Evolutionary conservation across 345 rosid genomes (phyloP), one percentile per base, ranked within the genome.

Genomic region (Euphorbia peplus): DNA sequence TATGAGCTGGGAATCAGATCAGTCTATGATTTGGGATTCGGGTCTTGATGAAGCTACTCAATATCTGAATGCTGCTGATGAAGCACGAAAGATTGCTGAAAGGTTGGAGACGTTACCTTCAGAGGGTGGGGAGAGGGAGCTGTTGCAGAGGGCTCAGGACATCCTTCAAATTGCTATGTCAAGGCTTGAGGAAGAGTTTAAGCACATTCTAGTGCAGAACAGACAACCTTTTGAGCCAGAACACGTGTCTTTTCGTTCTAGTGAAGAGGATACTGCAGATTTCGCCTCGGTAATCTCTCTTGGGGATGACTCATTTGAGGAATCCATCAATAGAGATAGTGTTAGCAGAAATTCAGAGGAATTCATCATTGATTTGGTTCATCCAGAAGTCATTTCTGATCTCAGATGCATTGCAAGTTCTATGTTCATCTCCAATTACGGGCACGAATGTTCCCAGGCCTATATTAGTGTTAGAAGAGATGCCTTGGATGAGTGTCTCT

Each of bases 151-250:
- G 78, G 90, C 92, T 57, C 87, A 87, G 44, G 87, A 89, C 76
- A 83, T 88, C 75, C 89, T 93, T 77, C 97, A 90, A 70, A 82
- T 77, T 10, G 92, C 92, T 4, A 93, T 93, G 98, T 79, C 79
- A 26, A 83, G 96, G 86, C 92, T 93, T 1, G 98, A 87, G 81
- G 91, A 88, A 30, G 98, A 90, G 82, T 90, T 93, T 41, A 85
- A 78, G 80, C 73, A 87, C 77, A 63, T 93, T 52, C 92, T 93
- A 67, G 83, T 84, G 48, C 86, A 86, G 74, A 82, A 84, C 69
- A 84, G 77, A 73, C 84, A 81, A 26, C 87, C 88, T 61, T 83
- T 86, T 44, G 96, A 93, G 75, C 91, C 86, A 1, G 93, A 86
- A 63, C 86, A 75, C 60, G 42, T 80, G 60, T 88, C 92, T 14